A percentile compares a stretch with the other conserved stretches of the same genome.
These are phyloP conservation scores for Acorus gramineus DNA, from an alignment of 106 monocot species.

Conservation along the genomic window DNA sequence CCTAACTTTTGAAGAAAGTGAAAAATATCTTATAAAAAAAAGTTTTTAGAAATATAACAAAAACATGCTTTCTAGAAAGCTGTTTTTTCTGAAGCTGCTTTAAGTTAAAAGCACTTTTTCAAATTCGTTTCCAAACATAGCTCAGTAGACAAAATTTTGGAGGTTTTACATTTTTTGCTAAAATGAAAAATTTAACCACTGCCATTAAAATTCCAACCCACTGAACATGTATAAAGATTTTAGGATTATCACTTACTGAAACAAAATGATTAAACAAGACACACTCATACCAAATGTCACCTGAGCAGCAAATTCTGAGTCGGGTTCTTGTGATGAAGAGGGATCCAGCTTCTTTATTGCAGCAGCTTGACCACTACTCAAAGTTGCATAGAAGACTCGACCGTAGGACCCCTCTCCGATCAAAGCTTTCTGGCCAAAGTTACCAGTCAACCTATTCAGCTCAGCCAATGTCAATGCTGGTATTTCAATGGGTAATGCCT, in stretches of 20 bases:
- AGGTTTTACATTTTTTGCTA: too few species aligned
- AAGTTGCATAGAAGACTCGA: conserved; percentile 15
- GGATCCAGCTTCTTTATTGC: conserved; percentile 45
- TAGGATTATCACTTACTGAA: too few species aligned
- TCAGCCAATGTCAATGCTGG: conserved; percentile 25
- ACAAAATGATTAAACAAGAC: too few species aligned
- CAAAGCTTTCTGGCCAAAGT: conserved; percentile 33
- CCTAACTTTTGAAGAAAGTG: too few species aligned
- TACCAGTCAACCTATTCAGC: conserved; percentile 22
- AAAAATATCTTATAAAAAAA: conserved; percentile 2
- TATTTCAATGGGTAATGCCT: conserved; percentile 27
- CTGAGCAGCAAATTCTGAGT: conserved; percentile 35
- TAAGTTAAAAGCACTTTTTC: too few species aligned
- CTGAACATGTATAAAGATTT: too few species aligned
- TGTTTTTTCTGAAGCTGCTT: not conserved
- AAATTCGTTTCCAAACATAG: too few species aligned
- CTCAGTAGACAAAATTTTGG: too few species aligned
- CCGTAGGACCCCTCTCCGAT: conserved; percentile 49
- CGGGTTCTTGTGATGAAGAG: conserved; percentile 19
- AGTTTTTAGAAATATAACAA: not conserved
- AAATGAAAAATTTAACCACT: too few species aligned
- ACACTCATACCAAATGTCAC: conserved; percentile 2
- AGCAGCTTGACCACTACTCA: conserved; percentile 22
- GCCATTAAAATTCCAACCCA: too few species aligned
- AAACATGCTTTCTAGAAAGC: not conserved